These are phyloP conservation scores for Phyllosticta capitalensis DNA, from an alignment of 2,329 filamentous ascomycete species.

Conservation along the genomic window DNA sequence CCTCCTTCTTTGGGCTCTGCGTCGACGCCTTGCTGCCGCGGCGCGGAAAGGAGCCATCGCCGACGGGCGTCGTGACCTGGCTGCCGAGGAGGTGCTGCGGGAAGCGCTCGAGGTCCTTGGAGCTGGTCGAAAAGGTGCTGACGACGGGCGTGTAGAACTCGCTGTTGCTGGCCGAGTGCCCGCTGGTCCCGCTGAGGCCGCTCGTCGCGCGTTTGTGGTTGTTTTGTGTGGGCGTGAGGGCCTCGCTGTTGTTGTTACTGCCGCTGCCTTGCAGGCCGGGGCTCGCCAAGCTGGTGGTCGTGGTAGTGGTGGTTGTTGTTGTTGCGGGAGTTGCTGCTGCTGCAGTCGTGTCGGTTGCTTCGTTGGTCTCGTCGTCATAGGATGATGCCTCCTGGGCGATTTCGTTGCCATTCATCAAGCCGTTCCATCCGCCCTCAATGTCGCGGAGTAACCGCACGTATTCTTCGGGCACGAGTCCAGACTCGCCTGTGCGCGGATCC, in stretches of 20 bases:
- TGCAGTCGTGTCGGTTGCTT: no score
- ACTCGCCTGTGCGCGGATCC: conserved; percentile 88
- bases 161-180: not conserved
- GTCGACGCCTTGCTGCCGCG: conserved; percentile 7
- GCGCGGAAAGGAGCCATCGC: conserved; percentile 4
- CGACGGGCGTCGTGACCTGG: conserved; percentile 4
- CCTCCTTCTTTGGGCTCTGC: conserved; percentile 6
- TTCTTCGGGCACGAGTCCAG: conserved; percentile 89
- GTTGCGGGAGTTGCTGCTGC: not conserved
- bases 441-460: conserved; percentile 88
- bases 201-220: conserved; percentile 19
- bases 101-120: conserved; percentile 40
- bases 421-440: conserved; percentile 73
- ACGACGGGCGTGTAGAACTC: conserved; percentile 35
- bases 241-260: conserved; percentile 19
- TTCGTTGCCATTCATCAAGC: conserved; percentile 26
- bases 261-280: no score
- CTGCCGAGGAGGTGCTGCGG: conserved; percentile 31
- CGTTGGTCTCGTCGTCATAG: not conserved
- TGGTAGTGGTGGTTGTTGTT: conserved; percentile 1
- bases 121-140: conserved; percentile 43
- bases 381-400: not conserved
- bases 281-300: not conserved
- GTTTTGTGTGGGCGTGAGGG: conserved; percentile 31
- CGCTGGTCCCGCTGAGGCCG: conserved; percentile 6